A percentile compares a stretch with the other conserved stretches of the same genome.
Conservation (phyloP, 2,329 filamentous ascomycete genomes). For the Phyllosticta citrichinensis region DNA sequence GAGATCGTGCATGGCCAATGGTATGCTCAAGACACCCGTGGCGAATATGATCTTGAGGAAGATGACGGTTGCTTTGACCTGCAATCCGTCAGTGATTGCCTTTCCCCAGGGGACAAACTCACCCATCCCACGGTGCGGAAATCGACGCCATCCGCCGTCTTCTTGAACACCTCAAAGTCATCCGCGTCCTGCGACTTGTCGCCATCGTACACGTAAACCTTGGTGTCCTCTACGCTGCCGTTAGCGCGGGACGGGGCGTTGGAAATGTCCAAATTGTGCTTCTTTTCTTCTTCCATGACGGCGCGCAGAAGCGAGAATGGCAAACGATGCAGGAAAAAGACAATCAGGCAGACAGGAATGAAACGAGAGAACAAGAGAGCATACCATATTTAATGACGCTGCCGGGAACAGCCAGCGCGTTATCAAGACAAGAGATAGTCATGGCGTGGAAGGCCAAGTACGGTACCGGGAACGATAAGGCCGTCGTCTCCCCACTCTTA, state of each 20-base stretch:
- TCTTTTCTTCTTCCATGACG: slow-evolving; percentile 9
- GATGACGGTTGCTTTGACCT: slow-evolving; percentile 8
- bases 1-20: slow-evolving; percentile 37
- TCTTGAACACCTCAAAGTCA: slow-evolving; percentile 42
- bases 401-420: not conserved
- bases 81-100: not conserved
- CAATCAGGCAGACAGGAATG: not conserved
- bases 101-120: no score
- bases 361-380: no score
- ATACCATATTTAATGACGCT: not conserved
- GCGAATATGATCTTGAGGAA: slow-evolving; percentile 34
- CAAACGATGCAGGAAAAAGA: not conserved
- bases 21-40: slow-evolving; percentile 41
- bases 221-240: slow-evolving; percentile 11
- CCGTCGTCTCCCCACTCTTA: not conserved
- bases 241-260: not conserved
- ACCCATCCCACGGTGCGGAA: slow-evolving; percentile 47
- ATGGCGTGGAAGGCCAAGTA: not conserved
- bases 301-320: not conserved
- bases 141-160: slow-evolving; percentile 37
- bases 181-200: slow-evolving; percentile 14
- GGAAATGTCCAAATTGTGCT: slow-evolving; percentile 10
- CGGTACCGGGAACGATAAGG: not conserved
- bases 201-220: slow-evolving; percentile 7
- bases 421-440: not conserved